Evolutionary conservation across 805 yeast genomes (phyloP).

Genomic region (Kodamaea laetipori): DNA sequence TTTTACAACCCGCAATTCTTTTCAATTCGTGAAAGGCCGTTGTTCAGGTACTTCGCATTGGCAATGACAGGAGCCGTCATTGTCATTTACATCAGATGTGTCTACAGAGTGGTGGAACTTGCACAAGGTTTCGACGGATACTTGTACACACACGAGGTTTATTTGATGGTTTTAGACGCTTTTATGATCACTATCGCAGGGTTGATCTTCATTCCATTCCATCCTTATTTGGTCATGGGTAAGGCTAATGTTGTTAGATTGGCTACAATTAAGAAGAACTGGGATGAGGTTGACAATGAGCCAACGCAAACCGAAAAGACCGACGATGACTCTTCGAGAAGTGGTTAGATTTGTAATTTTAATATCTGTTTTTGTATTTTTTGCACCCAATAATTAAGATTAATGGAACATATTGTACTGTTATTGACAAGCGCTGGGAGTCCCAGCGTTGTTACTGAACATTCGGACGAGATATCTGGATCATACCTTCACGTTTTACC

Average conservation of each 20-base stretch:
- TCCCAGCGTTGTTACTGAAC: too few relatives aligned
- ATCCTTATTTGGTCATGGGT: constrained; percentile 41
- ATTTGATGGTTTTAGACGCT: constrained; percentile 42
- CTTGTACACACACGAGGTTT: constrained; percentile 39
- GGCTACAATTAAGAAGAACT: constrained; percentile 29
- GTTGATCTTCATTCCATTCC: constrained; percentile 39
- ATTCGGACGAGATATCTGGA: too few relatives aligned
- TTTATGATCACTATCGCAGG: constrained; percentile 40
- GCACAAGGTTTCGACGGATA: constrained; percentile 41
- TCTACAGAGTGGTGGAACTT: constrained; percentile 45
- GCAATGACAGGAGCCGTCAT: constrained; percentile 36
- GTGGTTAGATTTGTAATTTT: constrained; percentile 1
- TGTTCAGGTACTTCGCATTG: constrained; percentile 36
- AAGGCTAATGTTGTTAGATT: constrained; percentile 26
- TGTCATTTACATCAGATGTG: constrained; percentile 33
- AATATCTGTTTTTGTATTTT: neutral
- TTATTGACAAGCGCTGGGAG: too few relatives aligned
- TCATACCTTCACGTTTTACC: neutral
- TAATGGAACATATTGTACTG: neutral
- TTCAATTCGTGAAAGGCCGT: constrained; percentile 25
- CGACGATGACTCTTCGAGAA: neutral
- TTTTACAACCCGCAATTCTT: constrained; percentile 32
- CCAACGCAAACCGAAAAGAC: neutral
- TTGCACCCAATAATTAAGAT: constrained; percentile 3
- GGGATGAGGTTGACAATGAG: constrained; percentile 19